A percentile compares a stretch with the other conserved stretches of the same genome.
phyloP scores from a whole-genome alignment of 805 yeast genomes.

The Lachancea thermotolerans region DNA sequence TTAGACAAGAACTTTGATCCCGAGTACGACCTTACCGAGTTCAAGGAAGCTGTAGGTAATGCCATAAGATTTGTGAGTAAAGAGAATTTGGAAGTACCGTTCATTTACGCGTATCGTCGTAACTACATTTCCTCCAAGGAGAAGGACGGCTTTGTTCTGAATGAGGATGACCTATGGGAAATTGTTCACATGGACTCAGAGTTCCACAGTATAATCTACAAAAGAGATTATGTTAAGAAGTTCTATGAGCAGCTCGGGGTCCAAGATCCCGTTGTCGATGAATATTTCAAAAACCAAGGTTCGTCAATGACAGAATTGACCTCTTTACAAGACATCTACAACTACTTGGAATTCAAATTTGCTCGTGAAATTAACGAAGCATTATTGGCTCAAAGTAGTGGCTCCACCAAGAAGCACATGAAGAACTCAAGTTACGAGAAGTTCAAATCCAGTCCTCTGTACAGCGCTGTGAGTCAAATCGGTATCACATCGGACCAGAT shows the following conservation, averaged over 20 bases:
- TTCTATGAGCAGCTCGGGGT: slow-evolving; percentile 48
- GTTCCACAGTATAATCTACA: slow-evolving; percentile 76
- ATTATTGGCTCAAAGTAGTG: slow-evolving; percentile 20
- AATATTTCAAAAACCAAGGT: slow-evolving; percentile 49
- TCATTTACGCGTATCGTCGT: slow-evolving; percentile 91
- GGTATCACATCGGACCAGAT: slow-evolving; percentile 77
- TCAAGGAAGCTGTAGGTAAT: slow-evolving; percentile 62
- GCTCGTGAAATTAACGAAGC: slow-evolving; percentile 36
- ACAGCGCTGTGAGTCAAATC: slow-evolving; percentile 57
- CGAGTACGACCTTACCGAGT: slow-evolving; percentile 41
- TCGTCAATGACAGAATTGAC: slow-evolving; percentile 54
- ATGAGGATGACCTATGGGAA: slow-evolving; percentile 89
- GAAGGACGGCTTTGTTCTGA: slow-evolving; percentile 41
- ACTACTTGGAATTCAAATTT: slow-evolving; percentile 70
- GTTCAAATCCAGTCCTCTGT: slow-evolving; percentile 56
- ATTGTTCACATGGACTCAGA: slow-evolving; percentile 81
- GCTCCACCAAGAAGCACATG: slow-evolving; percentile 45
- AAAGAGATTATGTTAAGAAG: slow-evolving; percentile 55
- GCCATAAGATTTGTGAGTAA: slow-evolving; percentile 65
- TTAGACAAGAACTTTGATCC: slow-evolving; percentile 45
- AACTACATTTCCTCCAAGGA: slow-evolving; percentile 56
- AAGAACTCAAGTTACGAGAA: slow-evolving; percentile 60
- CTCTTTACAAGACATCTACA: slow-evolving; percentile 68
- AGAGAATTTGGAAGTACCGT: slow-evolving; percentile 86
- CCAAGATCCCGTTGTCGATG: slow-evolving; percentile 52